Conservation (phyloP, 495 filamentous ascomycete species). For the Lasiosphaeria ovina region DNA sequence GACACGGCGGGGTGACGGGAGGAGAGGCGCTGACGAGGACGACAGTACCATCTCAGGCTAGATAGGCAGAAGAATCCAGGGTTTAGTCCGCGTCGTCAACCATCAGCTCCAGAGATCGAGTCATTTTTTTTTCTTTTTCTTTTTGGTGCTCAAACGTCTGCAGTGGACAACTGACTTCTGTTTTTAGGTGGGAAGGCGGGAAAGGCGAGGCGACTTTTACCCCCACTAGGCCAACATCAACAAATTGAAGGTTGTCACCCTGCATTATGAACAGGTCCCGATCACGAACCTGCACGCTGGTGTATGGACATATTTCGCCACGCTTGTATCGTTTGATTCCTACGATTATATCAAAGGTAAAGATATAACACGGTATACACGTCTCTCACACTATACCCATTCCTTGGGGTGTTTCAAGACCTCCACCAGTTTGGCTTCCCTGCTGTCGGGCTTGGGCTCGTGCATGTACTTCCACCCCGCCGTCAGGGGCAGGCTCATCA, state of each 20-base stretch:
- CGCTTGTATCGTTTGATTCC: too few relatives aligned
- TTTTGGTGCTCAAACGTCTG: conserved; percentile 1
- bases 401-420: conserved; percentile 83
- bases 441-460: conserved; percentile 66
- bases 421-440: conserved; percentile 73
- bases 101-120: neutral
- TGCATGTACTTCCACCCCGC: conserved; percentile 97
- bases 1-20: conserved; percentile 42
- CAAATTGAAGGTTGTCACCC: too few relatives aligned
- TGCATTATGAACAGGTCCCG: too few relatives aligned
- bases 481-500: conserved; percentile 94
- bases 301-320: too few relatives aligned
- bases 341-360: conserved; percentile 11
- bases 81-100: too few relatives aligned
- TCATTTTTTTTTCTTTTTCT: neutral
- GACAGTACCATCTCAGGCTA: too few relatives aligned
- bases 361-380: neutral
- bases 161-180: too few relatives aligned
- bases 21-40: neutral
- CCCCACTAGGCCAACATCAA: too few relatives aligned
- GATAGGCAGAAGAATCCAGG: too few relatives aligned
- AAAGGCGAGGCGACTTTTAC: too few relatives aligned
- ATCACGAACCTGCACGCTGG: too few relatives aligned
- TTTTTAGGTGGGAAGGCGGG: too few relatives aligned
- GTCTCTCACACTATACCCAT: conserved; percentile 65